Conservation (phyloP, 148 eudicot species). For the Chenopodium berlandieri region DNA sequence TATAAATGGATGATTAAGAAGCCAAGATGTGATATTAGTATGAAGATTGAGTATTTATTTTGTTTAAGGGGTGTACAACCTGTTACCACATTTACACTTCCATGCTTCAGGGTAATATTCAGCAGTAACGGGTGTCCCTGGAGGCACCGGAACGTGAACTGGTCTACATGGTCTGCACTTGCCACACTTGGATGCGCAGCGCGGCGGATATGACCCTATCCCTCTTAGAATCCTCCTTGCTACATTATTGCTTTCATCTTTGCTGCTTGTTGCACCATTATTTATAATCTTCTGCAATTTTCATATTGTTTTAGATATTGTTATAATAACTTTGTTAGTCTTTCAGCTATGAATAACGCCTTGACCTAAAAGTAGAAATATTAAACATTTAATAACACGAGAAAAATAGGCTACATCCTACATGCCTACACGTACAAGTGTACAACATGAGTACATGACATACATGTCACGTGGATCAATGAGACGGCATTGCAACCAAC, state of each 20-base stretch:
- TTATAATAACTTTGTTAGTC: too few species aligned
- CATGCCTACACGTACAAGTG: too few species aligned
- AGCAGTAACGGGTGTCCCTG: conserved; percentile 46
- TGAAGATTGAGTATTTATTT: neutral
- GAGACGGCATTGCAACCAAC: neutral
- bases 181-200: conserved; percentile 57
- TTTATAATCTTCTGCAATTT: neutral
- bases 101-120: conserved; percentile 79
- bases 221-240: conserved; percentile 39
- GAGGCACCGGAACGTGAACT: conserved; percentile 57
- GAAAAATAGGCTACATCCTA: too few species aligned
- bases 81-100: conserved; percentile 68
- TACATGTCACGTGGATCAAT: too few species aligned
- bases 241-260: neutral
- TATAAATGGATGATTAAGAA: neutral
- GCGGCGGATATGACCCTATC: conserved; percentile 62
- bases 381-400: too few species aligned
- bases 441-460: too few species aligned
- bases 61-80: conserved; percentile 50
- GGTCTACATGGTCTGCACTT: conserved; percentile 57
- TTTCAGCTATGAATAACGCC: too few species aligned
- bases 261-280: neutral
- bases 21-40: neutral
- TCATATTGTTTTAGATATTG: neutral
- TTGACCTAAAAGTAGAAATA: too few species aligned